A percentile compares a stretch with the other conserved stretches of the same genome.
Evolutionary conservation across 2,329 filamentous ascomycete species (phyloP).

Genomic region (Trichoderma sp.): DNA sequence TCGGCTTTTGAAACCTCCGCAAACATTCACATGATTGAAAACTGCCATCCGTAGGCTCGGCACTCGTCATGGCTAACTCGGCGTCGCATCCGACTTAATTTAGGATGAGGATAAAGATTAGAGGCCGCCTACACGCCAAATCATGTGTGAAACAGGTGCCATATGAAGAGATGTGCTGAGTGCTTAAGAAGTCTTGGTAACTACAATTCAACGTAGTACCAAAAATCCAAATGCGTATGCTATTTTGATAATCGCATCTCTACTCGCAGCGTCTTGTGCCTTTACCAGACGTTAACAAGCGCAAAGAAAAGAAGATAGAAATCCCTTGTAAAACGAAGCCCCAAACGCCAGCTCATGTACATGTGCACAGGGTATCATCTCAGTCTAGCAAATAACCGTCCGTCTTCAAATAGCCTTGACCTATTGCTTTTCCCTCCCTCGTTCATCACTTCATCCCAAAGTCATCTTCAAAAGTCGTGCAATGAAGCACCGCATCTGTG

Average conservation of each 20-base stretch:
- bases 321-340: background rate
- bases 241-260: background rate
- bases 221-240: background rate
- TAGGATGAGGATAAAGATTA: background rate
- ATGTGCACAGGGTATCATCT: constrained; percentile 15
- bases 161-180: too few species aligned
- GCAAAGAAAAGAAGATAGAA: background rate
- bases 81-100: background rate
- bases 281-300: background rate
- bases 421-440: background rate
- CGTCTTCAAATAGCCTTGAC: background rate
- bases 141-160: background rate
- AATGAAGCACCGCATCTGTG: constrained; percentile 49
- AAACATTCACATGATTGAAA: constrained; percentile 12
- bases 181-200: background rate
- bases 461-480: constrained; percentile 41
- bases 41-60: constrained; percentile 10
- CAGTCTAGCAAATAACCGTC: background rate
- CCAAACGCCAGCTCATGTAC: constrained; percentile 11
- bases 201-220: background rate
- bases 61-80: constrained; percentile 16
- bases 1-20: background rate
- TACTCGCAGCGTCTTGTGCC: background rate
- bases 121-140: background rate
- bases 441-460: background rate